Percentiles rank a stretch among this genome's conserved stretches.
These are phyloP conservation scores for Acanthamoeba castellanii DNA, from an alignment of 208 protist genomes.

Conservation along the genomic window DNA sequence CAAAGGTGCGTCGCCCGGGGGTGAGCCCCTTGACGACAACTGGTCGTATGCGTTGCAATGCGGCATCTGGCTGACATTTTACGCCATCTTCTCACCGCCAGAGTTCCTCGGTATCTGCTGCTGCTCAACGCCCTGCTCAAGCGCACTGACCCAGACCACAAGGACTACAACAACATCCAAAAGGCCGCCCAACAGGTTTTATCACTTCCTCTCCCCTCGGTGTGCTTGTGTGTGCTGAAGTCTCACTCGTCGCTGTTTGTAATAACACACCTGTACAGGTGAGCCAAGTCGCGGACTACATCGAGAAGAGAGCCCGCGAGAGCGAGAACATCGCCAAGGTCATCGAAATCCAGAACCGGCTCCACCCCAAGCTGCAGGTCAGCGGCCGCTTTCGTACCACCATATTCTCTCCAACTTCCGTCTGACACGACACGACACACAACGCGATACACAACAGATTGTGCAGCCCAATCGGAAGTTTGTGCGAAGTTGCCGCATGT, in stretches of 20 bases:
- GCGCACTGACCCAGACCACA: not conserved
- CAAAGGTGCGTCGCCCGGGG: too few relatives aligned
- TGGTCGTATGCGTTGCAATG: too few relatives aligned
- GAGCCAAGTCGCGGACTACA: not conserved
- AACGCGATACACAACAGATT: not conserved
- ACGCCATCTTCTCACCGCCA: too few relatives aligned
- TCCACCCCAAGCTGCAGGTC: not conserved
- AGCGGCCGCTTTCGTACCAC: not conserved
- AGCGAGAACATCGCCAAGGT: not conserved
- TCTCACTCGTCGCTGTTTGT: too few relatives aligned
- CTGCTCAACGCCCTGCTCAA: not conserved
- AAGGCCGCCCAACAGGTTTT: not conserved
- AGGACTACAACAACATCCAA: constrained; percentile 17
- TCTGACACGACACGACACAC: not conserved
- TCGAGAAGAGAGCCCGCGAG: constrained; percentile 16
- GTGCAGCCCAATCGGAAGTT: constrained; percentile 8
- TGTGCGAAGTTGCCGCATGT: not conserved
- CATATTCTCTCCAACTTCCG: not conserved
- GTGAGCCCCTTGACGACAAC: too few relatives aligned
- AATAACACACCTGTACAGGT: not conserved
- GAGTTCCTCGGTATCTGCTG: not conserved
- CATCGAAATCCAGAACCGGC: not conserved
- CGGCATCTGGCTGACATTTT: too few relatives aligned
- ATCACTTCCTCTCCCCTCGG: too few relatives aligned
- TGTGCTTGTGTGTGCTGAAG: too few relatives aligned